Evolutionary conservation across 2,329 filamentous ascomycete species (phyloP), one percentile per base, ranked within the genome.

Genomic region (Eutypa lata): DNA sequence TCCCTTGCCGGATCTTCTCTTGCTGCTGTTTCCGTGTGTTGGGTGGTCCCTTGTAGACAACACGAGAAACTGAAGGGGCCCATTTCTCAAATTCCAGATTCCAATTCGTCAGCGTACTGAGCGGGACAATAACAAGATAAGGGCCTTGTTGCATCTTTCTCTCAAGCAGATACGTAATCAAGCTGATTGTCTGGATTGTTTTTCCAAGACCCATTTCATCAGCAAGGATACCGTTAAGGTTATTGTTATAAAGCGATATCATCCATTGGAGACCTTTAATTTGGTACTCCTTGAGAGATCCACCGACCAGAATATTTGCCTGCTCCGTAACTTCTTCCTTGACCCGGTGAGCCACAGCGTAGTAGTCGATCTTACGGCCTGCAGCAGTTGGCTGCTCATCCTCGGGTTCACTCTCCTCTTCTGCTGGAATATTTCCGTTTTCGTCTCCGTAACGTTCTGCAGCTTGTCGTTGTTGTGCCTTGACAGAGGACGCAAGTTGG

Each of bases 161-260:
- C 76, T 97, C 94, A 61, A 99, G 97, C 57, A 99, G 86, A 68
- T 99, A 95, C 3, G 93, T 97, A 65, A 99, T 89, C 74, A 99
- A 77, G 78, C 90, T 96, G 74, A 99, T 99, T 44, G 94, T 97
- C 73, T 99, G 94, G 63, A 99, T 99, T 0, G 94, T 99, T 77
- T 99, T 99, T 72, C 94, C 94, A 60, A 99, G 90, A 87, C 94
- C 94, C 94, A 99, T 99, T 75, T 99, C 94, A 66, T 99, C 94
- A 54, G 94, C 94, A 64, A 99, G 79, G 61, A 99, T 97, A 82
- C 94, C 94, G 71, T 99, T 99, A 60, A 99, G 83, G 73, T 97
- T 99, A 79, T 99, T 99, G 86, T 99, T 99, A 82, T 97, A 99
- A 14, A 99, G 81, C 14, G 94, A 99, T 56, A 99, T 87, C 94